phyloP scores from a whole-genome alignment of 164 flowering plant species.

The Vitis rotundifolia region DNA sequence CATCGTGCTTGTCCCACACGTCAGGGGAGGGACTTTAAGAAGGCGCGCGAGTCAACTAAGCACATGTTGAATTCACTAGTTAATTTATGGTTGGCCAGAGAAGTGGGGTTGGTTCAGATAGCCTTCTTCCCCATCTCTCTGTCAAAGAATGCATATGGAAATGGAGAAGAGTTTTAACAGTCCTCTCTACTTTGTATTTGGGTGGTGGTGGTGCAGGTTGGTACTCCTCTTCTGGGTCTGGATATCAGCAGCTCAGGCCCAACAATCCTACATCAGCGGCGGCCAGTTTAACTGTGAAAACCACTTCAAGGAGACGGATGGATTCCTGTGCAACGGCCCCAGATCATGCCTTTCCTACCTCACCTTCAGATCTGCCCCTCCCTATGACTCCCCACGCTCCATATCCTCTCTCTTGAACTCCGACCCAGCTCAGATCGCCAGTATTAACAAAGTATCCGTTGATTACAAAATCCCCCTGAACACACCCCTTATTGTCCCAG shows the following conservation, averaged over 20 bases:
- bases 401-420: constrained; percentile 41
- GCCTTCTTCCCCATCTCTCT: too few species aligned
- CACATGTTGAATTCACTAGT: too few species aligned
- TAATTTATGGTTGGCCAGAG: too few species aligned
- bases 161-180: too few species aligned
- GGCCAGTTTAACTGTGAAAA: constrained; percentile 44
- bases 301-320: constrained; percentile 31
- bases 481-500: constrained; percentile 46
- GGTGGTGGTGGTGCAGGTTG: background rate
- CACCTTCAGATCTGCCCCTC: constrained; percentile 48
- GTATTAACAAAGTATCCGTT: constrained; percentile 40
- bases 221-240: background rate
- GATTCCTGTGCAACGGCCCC: constrained; percentile 48
- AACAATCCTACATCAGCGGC: constrained; percentile 56
- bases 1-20: too few species aligned
- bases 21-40: too few species aligned
- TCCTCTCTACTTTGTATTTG: too few species aligned
- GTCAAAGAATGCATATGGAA: too few species aligned
- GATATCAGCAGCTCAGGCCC: constrained; percentile 17
- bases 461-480: constrained; percentile 27
- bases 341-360: constrained; percentile 51
- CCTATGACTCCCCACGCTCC: constrained; percentile 37
- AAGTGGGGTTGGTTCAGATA: too few species aligned
- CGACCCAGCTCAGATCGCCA: constrained; percentile 31
- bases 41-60: too few species aligned